These are phyloP conservation scores for Rhizopus microsporus DNA, from an alignment of 371 early-diverging fungal genomes.

Conservation along the genomic window DNA sequence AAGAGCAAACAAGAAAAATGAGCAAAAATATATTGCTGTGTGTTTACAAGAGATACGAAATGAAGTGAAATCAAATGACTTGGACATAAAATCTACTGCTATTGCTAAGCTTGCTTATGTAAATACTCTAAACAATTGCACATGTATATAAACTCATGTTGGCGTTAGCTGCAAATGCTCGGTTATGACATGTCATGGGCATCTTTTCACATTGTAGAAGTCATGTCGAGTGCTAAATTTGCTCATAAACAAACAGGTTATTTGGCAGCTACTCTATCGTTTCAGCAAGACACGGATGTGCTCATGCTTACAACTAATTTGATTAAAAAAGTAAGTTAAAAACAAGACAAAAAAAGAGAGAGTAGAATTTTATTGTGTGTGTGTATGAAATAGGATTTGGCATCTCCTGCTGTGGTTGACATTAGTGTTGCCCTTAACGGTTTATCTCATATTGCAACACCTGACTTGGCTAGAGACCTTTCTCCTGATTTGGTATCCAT, in stretches of 20 bases:
- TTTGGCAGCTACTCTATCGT: slow-evolving; percentile 87
- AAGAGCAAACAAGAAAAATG: slow-evolving; percentile 90
- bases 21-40: slow-evolving; percentile 81
- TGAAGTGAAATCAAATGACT: slow-evolving; percentile 85
- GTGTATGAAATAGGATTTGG: slow-evolving; percentile 68
- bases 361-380: not conserved
- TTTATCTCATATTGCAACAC: slow-evolving; percentile 88
- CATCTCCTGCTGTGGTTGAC: slow-evolving; percentile 77
- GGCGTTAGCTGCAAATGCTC: slow-evolving; percentile 86
- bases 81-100: slow-evolving; percentile 83
- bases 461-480: slow-evolving; percentile 90
- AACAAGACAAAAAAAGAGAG: not conserved
- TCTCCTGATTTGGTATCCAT: slow-evolving; percentile 83
- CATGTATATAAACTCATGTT: not conserved
- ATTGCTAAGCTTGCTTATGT: slow-evolving; percentile 89
- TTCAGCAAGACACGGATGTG: slow-evolving; percentile 93
- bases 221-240: slow-evolving; percentile 90
- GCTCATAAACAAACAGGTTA: slow-evolving; percentile 90
- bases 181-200: slow-evolving; percentile 98
- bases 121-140: slow-evolving; percentile 6
- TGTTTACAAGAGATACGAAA: slow-evolving; percentile 87
- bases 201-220: slow-evolving; percentile 94
- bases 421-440: slow-evolving; percentile 90
- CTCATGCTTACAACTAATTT: slow-evolving; percentile 95
- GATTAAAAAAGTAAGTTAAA: slow-evolving; percentile 82